A percentile compares a stretch with the other conserved stretches of the same genome.
phyloP scores from a whole-genome alignment of 2,329 filamentous ascomycete species.

The Aureobasidium sp. region DNA sequence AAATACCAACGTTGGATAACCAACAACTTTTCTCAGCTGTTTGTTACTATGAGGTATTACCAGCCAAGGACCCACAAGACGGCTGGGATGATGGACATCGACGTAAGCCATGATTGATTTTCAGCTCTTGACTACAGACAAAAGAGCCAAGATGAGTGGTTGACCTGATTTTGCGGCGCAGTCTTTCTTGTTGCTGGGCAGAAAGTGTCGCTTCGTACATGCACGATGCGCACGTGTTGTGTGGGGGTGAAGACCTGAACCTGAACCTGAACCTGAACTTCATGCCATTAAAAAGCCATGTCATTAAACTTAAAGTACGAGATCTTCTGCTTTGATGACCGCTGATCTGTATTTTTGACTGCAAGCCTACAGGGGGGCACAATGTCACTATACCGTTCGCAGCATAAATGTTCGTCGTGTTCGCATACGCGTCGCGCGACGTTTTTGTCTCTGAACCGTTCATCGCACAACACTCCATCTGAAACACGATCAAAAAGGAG shows the following conservation, averaged over 20 bases:
- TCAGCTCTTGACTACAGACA: not conserved
- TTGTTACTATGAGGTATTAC: too few relatives aligned
- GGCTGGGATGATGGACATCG: too few relatives aligned
- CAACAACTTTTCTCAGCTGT: not conserved
- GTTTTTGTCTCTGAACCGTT: not conserved
- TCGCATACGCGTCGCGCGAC: too few relatives aligned
- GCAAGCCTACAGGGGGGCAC: not conserved
- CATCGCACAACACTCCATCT: not conserved
- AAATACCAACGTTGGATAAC: too few relatives aligned
- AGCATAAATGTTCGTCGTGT: too few relatives aligned
- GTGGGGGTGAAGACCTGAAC: not conserved
- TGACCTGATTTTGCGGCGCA: not conserved
- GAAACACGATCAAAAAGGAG: not conserved
- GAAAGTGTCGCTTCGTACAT: too few relatives aligned
- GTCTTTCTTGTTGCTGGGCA: not conserved
- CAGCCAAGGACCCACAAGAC: too few relatives aligned
- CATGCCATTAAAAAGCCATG: not conserved
- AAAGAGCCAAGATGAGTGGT: not conserved
- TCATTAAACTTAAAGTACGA: constrained; percentile 4
- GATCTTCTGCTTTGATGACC: not conserved
- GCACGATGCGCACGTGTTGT: not conserved
- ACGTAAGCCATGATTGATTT: not conserved
- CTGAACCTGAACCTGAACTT: not conserved
- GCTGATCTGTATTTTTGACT: constrained; percentile 3
- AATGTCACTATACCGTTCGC: too few relatives aligned